Conservation (phyloP, 2,329 filamentous ascomycete species). For the Lasiodiplodia theobromae region DNA sequence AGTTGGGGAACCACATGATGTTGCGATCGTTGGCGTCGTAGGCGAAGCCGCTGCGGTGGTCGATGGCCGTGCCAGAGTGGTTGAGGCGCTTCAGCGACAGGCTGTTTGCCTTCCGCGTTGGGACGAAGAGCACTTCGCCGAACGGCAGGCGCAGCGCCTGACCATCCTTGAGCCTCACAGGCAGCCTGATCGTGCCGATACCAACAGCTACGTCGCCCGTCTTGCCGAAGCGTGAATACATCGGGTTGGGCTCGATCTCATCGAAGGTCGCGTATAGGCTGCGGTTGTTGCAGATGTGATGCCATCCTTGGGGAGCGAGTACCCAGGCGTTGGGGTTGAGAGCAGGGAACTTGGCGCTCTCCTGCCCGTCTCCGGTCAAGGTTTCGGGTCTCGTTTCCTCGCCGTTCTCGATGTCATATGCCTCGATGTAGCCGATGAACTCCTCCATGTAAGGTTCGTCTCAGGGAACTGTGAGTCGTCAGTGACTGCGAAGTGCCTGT, state of each 20-base stretch:
- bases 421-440: slow-evolving; percentile 22
- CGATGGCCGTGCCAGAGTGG: slow-evolving; percentile 20
- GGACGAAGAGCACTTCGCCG: slow-evolving; percentile 21
- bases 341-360: slow-evolving; percentile 15
- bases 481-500: neutral
- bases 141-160: slow-evolving; percentile 17
- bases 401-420: slow-evolving; percentile 18
- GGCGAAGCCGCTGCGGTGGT: slow-evolving; percentile 16
- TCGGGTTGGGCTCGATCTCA: slow-evolving; percentile 17
- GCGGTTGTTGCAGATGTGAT: slow-evolving; percentile 27
- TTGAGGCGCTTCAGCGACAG: slow-evolving; percentile 21
- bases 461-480: neutral
- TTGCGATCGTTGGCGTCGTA: slow-evolving; percentile 16
- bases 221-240: slow-evolving; percentile 11
- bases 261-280: slow-evolving; percentile 5
- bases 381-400: slow-evolving; percentile 6
- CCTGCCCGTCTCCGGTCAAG: slow-evolving; percentile 5
- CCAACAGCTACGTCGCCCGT: slow-evolving; percentile 15
- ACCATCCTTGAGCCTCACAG: slow-evolving; percentile 1
- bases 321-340: slow-evolving; percentile 21
- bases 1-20: slow-evolving; percentile 24
- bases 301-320: slow-evolving; percentile 24
- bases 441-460: slow-evolving; percentile 14
- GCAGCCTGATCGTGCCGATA: slow-evolving; percentile 16
- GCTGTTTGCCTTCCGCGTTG: slow-evolving; percentile 20